Evolutionary conservation across 225 moss, liverwort and hornwort genomes (phyloP).

Genomic region (Marchantia paleacea): DNA sequence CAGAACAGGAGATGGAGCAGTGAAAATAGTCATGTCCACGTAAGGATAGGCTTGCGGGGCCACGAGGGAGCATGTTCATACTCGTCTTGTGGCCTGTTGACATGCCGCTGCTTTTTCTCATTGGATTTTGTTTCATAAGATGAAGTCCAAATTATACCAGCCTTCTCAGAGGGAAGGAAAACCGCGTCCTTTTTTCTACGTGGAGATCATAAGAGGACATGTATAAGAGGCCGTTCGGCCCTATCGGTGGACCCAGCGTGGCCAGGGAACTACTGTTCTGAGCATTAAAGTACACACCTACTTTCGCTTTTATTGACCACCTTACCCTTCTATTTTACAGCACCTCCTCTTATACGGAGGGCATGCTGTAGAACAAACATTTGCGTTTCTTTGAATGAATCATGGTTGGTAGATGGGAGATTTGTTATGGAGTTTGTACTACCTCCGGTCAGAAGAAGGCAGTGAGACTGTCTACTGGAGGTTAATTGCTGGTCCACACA

Average conservation of each 20-base stretch:
- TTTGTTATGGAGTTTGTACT: no score
- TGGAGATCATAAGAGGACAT: background rate
- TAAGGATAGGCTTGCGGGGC: background rate
- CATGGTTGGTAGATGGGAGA: no score
- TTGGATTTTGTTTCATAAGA: background rate
- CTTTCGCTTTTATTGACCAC: no score
- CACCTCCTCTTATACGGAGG: no score
- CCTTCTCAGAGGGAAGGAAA: no score
- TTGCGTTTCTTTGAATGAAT: no score
- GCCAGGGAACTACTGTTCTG: background rate
- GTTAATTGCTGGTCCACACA: no score
- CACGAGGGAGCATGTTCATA: background rate
- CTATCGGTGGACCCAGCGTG: background rate
- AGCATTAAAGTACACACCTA: background rate
- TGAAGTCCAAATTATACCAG: no score
- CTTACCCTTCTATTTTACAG: no score
- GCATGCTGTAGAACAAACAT: no score
- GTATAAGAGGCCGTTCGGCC: background rate
- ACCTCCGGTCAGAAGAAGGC: no score
- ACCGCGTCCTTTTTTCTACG: background rate
- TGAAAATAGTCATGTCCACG: conserved; percentile 3
- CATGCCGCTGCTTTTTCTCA: background rate
- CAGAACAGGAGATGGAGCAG: background rate
- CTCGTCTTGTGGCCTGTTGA: background rate
- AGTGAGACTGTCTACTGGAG: no score